Evolutionary conservation across 352 stramenopile genomes (phyloP).

Genomic region (Lagenidium sp.): DNA sequence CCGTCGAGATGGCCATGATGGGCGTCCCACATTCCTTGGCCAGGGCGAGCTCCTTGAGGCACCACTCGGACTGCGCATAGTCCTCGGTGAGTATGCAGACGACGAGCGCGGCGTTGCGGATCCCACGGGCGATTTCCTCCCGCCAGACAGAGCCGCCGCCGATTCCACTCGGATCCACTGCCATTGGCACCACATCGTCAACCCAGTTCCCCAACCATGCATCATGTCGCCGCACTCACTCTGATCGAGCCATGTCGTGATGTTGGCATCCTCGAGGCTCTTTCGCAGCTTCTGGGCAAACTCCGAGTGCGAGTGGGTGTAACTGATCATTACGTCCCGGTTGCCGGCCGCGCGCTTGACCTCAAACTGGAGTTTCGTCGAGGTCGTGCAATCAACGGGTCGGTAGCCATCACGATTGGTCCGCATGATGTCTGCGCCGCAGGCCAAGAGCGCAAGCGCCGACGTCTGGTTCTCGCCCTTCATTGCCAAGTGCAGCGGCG

Average conservation of each 20-base stretch:
- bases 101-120: conserved; percentile 63
- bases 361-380: conserved; percentile 71
- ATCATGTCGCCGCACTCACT: conserved; percentile 16
- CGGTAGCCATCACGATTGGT: conserved; percentile 60
- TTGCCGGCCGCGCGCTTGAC: conserved; percentile 71
- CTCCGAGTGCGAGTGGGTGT: conserved; percentile 72
- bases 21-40: conserved; percentile 60
- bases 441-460: conserved; percentile 44
- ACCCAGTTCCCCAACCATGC: neutral
- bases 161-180: conserved; percentile 69
- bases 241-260: conserved; percentile 74
- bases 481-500: conserved; percentile 64
- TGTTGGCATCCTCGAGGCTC: conserved; percentile 56
- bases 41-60: conserved; percentile 68
- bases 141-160: conserved; percentile 72
- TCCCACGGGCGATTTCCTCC: conserved; percentile 73
- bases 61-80: conserved; percentile 68
- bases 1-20: conserved; percentile 60
- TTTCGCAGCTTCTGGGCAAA: conserved; percentile 66
- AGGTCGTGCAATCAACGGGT: conserved; percentile 75
- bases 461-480: conserved; percentile 56
- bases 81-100: conserved; percentile 68
- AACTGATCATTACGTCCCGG: conserved; percentile 85
- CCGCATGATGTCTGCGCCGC: conserved; percentile 49
- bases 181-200: neutral